A percentile compares a stretch with the other conserved stretches of the same genome.
phyloP scores from a whole-genome alignment of 306 rosid genomes.

The Psophocarpus tetragonolobus region DNA sequence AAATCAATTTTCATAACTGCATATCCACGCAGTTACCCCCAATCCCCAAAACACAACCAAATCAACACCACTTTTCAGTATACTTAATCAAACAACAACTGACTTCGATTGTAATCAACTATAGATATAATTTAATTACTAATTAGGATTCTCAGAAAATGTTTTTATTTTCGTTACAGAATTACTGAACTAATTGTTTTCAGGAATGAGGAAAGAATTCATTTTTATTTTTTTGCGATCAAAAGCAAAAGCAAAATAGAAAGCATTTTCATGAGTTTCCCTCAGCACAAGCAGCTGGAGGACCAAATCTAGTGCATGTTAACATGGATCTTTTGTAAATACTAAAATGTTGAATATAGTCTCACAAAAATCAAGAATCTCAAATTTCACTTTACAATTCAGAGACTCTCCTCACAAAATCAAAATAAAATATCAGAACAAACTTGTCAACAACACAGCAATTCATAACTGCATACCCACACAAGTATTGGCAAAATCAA shows the following conservation, averaged over 20 bases:
- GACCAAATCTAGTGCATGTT: too few species aligned
- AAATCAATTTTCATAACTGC: too few species aligned
- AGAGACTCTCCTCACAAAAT: background rate
- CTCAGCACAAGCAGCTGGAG: background rate
- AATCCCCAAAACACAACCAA: too few species aligned
- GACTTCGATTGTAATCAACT: too few species aligned
- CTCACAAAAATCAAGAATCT: background rate
- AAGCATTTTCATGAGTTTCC: background rate
- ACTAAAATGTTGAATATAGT: background rate
- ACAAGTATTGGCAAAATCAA: too few species aligned
- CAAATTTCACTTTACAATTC: too few species aligned
- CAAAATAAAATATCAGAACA: background rate
- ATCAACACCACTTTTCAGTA: too few species aligned
- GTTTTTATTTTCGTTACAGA: background rate
- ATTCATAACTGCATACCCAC: background rate
- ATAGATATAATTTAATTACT: too few species aligned
- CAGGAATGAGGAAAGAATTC: background rate
- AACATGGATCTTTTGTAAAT: too few species aligned
- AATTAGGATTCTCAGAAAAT: background rate
- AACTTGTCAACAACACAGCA: background rate
- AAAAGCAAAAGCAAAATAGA: background rate
- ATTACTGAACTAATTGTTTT: background rate
- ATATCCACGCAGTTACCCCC: too few species aligned
- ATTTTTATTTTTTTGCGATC: background rate
- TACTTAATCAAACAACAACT: too few species aligned